Conservation (phyloP, 352 stramenopile species). For the Pythium scleroteichum region DNA sequence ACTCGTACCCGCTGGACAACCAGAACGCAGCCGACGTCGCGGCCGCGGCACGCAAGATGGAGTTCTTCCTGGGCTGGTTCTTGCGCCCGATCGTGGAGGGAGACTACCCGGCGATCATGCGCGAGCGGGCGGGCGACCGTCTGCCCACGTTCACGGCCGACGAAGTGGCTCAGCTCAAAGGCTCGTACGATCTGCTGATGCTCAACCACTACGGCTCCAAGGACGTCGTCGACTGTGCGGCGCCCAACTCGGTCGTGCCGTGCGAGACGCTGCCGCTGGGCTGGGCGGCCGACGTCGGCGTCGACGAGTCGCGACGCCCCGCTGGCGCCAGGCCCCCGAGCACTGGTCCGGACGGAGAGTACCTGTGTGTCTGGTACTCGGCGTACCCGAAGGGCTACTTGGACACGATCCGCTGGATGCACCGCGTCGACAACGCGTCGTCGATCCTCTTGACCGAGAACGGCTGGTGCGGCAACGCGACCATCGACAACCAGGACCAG, state of each 20-base stretch:
- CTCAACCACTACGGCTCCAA: conserved; percentile 92
- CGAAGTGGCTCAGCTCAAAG: conserved; percentile 71
- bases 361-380: conserved; percentile 44
- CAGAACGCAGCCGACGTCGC: conserved; percentile 40
- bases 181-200: conserved; percentile 93
- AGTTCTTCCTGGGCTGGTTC: conserved; percentile 92
- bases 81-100: conserved; percentile 86
- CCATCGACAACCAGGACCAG: conserved; percentile 58
- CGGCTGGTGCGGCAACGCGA: conserved; percentile 59
- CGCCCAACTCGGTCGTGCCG: conserved; percentile 28
- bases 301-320: conserved; percentile 53
- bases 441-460: conserved; percentile 65
- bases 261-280: conserved; percentile 39
- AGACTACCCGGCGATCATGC: conserved; percentile 93
- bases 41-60: conserved; percentile 80
- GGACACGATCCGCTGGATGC: conserved; percentile 55
- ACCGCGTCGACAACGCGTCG: conserved; percentile 34
- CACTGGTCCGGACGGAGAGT: conserved; percentile 33
- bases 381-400: conserved; percentile 55
- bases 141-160: conserved; percentile 88
- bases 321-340: conserved; percentile 55
- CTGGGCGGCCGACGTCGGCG: conserved; percentile 44
- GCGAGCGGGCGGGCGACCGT: conserved; percentile 60
- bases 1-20: conserved; percentile 69
- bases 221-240: conserved; percentile 50